Base-by-base conservation (phyloP, 202 grass and related monocot species). In the Musa balbisiana region DNA sequence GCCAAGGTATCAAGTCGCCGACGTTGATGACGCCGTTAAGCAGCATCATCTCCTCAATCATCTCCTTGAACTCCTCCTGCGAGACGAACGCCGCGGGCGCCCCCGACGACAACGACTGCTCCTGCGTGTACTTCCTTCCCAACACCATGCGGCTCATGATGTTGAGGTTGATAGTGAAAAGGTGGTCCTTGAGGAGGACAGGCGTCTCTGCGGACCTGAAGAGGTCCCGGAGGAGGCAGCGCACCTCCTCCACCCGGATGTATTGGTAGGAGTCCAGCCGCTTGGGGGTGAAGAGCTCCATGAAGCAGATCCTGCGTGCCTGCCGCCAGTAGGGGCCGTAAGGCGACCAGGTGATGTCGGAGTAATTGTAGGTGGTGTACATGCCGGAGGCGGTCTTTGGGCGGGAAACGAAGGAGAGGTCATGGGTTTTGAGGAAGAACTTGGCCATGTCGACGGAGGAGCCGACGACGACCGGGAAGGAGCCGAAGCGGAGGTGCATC, bases 1-100 rank as follows among this genome's bases (percentile, higher is more conserved):
- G 82, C 89, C 92, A 96, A 5, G 90, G 92, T 67, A 96, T 96
- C 10, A 79, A 96, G 73, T 96, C 92, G 22, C 92, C 92, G 60
- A 96, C 88, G 83, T 92, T 96, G 54, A 96, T 72, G 72, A 96
- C 89, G 4, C 89, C 85, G 51, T 92, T 96, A 25, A 96, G 87
- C 67, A 96, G 67, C 77, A 96, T 88, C 72, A 92, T 73, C 84
- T 92, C 92, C 53, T 92, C 93, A 10, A 96, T 68, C 90, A 96
- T 96, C 84, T 54, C 79, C 81, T 92, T 96, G 87, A 96, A 96
- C 75, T 96, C 93, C 70, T 91, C 87, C 0, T 85, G 92, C 27
- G 92, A 82, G 51, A 87, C 85, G 55, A 90, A 76, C 10, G 49
- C 3, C 2, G 70, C 50, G 33, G 33, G 4, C 19, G 1, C 67